Evolutionary conservation across 2,329 filamentous ascomycete species (phyloP).

Genomic region (Plectosphaerella sp.): DNA sequence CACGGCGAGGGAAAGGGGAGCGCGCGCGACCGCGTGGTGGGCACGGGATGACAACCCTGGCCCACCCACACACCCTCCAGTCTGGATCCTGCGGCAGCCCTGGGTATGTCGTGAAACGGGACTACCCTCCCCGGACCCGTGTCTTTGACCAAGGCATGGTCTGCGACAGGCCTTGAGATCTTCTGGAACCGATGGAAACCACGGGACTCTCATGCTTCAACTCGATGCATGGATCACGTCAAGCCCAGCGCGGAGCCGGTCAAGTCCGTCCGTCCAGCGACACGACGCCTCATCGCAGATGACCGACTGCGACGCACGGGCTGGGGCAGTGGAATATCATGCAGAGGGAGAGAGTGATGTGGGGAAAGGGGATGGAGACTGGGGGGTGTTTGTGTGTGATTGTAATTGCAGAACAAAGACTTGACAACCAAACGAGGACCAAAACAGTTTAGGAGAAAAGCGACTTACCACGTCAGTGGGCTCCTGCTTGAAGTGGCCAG

Average conservation of each 20-base stretch:
- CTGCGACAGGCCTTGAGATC: constrained; percentile 34
- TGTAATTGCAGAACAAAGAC: not conserved
- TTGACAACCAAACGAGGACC: not conserved
- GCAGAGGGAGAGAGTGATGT: not conserved
- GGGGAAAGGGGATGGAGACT: not conserved
- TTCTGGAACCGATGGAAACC: constrained; percentile 36
- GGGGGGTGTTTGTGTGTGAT: not conserved
- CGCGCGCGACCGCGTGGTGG: not conserved
- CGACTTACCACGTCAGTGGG: constrained; percentile 21
- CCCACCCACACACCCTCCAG: constrained; percentile 12
- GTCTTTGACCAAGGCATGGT: constrained; percentile 37
- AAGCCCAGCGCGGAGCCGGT: not conserved
- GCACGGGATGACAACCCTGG: not conserved
- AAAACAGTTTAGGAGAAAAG: not conserved
- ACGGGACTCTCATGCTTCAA: not conserved
- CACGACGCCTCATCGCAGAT: not conserved
- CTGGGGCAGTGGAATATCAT: not conserved
- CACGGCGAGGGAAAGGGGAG: not conserved
- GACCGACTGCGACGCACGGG: not conserved
- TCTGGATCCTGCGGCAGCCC: constrained; percentile 24
- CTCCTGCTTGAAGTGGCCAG: constrained; percentile 22
- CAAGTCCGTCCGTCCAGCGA: too few relatives aligned
- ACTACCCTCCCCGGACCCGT: constrained; percentile 39
- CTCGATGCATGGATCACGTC: not conserved
- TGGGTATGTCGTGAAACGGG: constrained; percentile 47